phyloP scores from a whole-genome alignment of 345 rosid genomes.

The Corymbia maculata region DNA sequence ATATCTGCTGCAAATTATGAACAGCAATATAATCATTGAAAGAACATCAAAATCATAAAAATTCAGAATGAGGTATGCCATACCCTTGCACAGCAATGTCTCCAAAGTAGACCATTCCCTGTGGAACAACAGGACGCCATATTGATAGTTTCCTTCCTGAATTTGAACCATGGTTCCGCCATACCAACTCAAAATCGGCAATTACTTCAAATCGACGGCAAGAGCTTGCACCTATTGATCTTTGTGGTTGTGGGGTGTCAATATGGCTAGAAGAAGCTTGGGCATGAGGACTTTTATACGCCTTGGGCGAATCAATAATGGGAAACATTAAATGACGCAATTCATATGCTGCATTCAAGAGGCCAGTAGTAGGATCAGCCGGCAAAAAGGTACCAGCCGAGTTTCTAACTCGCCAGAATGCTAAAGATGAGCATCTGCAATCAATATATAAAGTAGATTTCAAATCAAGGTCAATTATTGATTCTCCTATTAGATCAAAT shows the following conservation, averaged over 20 bases:
- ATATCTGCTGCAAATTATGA: slow-evolving; percentile 38
- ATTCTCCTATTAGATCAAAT: not conserved
- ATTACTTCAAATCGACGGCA: slow-evolving; percentile 62
- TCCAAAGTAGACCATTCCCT: slow-evolving; percentile 85
- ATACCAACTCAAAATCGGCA: slow-evolving; percentile 73
- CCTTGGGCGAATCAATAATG: slow-evolving; percentile 29
- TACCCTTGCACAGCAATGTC: slow-evolving; percentile 96
- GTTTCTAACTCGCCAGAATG: slow-evolving; percentile 92
- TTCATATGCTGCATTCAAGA: slow-evolving; percentile 64
- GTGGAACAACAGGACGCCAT: slow-evolving; percentile 82
- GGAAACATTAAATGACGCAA: slow-evolving; percentile 59
- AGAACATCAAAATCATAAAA: not conserved
- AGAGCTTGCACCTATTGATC: slow-evolving; percentile 30
- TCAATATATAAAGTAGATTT: not conserved
- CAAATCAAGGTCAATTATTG: not conserved
- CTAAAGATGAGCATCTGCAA: slow-evolving; percentile 61
- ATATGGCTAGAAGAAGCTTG: slow-evolving; percentile 20
- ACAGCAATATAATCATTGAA: not conserved
- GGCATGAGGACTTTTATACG: slow-evolving; percentile 19
- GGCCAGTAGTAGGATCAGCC: slow-evolving; percentile 45
- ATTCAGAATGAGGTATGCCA: not conserved
- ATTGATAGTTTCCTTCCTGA: slow-evolving; percentile 71
- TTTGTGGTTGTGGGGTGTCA: slow-evolving; percentile 16
- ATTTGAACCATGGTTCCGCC: slow-evolving; percentile 77
- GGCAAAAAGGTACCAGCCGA: slow-evolving; percentile 86